Base-by-base conservation (phyloP, 495 filamentous ascomycete species). In the Thozetella sp. region DNA sequence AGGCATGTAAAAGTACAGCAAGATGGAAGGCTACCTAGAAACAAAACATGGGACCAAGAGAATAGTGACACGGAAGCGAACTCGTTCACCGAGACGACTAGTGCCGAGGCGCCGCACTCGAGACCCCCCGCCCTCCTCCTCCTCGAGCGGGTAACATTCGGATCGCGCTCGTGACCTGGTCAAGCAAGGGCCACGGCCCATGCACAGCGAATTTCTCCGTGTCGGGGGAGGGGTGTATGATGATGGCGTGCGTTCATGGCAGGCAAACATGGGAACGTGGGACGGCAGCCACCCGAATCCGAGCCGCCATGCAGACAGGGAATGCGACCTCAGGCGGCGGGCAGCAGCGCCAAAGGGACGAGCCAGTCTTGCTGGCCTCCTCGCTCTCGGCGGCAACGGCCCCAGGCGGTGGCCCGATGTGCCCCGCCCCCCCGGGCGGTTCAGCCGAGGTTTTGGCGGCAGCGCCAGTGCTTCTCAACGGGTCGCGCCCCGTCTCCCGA, bases 391-490 rank as follows among this genome's bases (percentile, higher is more conserved):
- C n/a, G n/a, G n/a, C n/a, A n/a, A n/a, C n/a, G n/a, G n/a, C n/a
- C n/a, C 9, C 30, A 37, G 17, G 30, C 30, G 6, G 30, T 37
- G 30, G 30, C 30, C 30, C 30, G 30, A 37, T 17, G 30, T 37
- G 6, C 30, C 30, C 30, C 30, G 17, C 17, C 17, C 6, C 9
- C 30, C 30, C 30, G 17, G 30, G 9, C 30, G 30, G 43, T 48
- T 48, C 43, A 48, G 43, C 52, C 52, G 52, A 54, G 23, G 52
- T 54, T 54, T 26, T 54, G 52, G 24, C 52, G 52, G 19, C n/a
- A 10, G n/a, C 43, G 4, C 43, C n/a, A n/a, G n/a, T n/a, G n/a
- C 9, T 20, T 11, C 43, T 19, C 10, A 48, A n/a, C 43, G 43
- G 43, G 11, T 48, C 43, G 20, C 43, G 4, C 43, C 3, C 43